A percentile compares a stretch with the other conserved stretches of the same genome.
phyloP scores from a whole-genome alignment of 345 rosid genomes.

The Acer saccharum region DNA sequence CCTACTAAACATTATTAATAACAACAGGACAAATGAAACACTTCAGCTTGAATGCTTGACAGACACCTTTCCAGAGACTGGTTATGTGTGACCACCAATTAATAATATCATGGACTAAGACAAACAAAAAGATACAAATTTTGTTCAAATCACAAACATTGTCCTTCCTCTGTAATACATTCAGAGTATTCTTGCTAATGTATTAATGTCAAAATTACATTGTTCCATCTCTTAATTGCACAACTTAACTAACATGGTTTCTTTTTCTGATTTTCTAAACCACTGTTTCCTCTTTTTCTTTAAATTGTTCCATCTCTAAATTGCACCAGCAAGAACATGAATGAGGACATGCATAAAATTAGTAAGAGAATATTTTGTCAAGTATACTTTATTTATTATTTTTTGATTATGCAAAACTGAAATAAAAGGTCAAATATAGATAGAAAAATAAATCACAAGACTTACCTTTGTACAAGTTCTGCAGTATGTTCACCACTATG shows the following conservation, averaged over 20 bases:
- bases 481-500: conserved; percentile 31
- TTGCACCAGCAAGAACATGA: not conserved
- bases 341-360: not conserved
- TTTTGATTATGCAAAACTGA: too few relatives aligned
- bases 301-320: not conserved
- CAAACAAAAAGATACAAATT: not conserved
- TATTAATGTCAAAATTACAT: not conserved
- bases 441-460: not conserved
- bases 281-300: not conserved
- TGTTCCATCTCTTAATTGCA: not conserved
- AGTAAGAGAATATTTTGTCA: not conserved
- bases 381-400: not conserved
- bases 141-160: not conserved
- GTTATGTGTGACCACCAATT: not conserved
- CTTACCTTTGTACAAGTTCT: conserved; percentile 42
- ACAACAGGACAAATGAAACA: not conserved
- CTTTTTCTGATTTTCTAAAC: not conserved
- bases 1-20: too few relatives aligned
- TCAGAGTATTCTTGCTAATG: not conserved
- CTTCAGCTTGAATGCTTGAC: not conserved
- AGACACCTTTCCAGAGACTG: not conserved
- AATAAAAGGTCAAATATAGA: not conserved
- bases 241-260: not conserved
- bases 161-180: not conserved
- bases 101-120: not conserved